A percentile compares a stretch with the other conserved stretches of the same genome.
These are phyloP conservation scores for Dendryphion nanum DNA, from an alignment of 2,329 filamentous ascomycete species.

Conservation along the genomic window DNA sequence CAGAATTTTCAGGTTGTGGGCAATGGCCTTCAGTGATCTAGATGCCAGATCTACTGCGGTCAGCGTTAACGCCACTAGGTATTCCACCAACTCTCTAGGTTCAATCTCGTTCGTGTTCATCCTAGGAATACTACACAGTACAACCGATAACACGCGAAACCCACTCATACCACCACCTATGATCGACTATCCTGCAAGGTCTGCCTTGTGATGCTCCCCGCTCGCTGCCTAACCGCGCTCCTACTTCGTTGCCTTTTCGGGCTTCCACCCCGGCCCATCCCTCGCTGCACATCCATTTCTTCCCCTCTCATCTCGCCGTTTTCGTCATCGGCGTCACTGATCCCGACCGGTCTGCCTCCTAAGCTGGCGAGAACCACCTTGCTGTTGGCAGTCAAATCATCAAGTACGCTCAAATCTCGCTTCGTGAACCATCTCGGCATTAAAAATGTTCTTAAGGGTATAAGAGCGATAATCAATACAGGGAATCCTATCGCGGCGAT, in stretches of 20 bases:
- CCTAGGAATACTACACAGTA: no score
- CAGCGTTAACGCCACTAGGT: no score
- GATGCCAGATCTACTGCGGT: no score
- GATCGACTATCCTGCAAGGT: no score
- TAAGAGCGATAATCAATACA: conserved; percentile 54
- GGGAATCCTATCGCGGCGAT: conserved; percentile 59
- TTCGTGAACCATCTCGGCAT: conserved; percentile 51
- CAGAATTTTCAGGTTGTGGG: no score
- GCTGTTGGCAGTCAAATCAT: conserved; percentile 53
- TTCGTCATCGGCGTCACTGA: not conserved
- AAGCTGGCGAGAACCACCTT: conserved; percentile 53
- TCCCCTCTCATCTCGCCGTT: not conserved
- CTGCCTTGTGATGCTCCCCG: conserved; percentile 17
- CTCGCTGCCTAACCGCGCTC: conserved; percentile 19
- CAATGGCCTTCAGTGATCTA: no score
- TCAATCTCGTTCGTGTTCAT: no score
- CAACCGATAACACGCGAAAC: no score
- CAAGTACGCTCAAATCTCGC: conserved; percentile 49
- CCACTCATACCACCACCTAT: no score
- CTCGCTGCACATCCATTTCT: not conserved
- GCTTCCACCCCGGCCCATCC: not conserved
- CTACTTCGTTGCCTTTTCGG: conserved; percentile 5
- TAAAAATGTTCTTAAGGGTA: conserved; percentile 52
- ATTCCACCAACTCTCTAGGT: no score
- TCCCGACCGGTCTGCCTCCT: conserved; percentile 43